phyloP scores from a whole-genome alignment of 2,329 filamentous ascomycete species.

The Pseudocercospora eumusae region DNA sequence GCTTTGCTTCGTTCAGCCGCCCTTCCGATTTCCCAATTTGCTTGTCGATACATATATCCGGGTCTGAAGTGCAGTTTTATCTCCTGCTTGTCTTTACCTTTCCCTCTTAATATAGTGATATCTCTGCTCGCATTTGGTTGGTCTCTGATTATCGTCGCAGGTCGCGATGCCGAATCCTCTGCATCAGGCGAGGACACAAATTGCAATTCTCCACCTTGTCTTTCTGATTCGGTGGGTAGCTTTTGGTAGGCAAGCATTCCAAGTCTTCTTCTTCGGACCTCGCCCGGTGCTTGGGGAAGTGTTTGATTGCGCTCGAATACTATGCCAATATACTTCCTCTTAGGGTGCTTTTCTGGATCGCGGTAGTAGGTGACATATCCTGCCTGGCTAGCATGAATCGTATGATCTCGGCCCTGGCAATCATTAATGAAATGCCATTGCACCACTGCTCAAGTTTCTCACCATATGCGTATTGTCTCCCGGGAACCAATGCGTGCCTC shows the following conservation, averaged over 20 bases:
- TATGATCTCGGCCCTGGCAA: constrained; percentile 78
- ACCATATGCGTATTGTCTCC: constrained; percentile 90
- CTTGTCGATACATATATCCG: constrained; percentile 60
- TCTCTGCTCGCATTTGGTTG: constrained; percentile 28
- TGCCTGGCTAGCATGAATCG: constrained; percentile 79
- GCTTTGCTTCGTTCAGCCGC: constrained; percentile 58
- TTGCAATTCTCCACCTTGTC: constrained; percentile 19
- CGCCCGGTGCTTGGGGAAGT: constrained; percentile 74
- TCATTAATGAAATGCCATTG: constrained; percentile 8
- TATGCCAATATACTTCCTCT: constrained; percentile 92
- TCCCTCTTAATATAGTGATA: constrained; percentile 32
- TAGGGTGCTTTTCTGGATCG: constrained; percentile 78
- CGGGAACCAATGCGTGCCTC: constrained; percentile 90
- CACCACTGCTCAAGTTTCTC: constrained; percentile 3
- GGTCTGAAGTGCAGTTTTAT: constrained; percentile 49
- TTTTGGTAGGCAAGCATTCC: constrained; percentile 64
- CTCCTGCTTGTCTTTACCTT: constrained; percentile 40
- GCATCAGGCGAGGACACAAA: constrained; percentile 23
- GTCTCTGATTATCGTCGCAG: constrained; percentile 26
- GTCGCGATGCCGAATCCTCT: constrained; percentile 22
- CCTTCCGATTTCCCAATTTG: constrained; percentile 68
- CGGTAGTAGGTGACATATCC: constrained; percentile 98
- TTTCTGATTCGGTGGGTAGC: constrained; percentile 26
- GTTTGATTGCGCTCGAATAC: constrained; percentile 79
- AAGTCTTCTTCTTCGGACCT: constrained; percentile 71